Percentiles rank a stretch among this genome's conserved stretches.
phyloP scores from a whole-genome alignment of 2,329 filamentous ascomycete species.

The Fusarium guadeloupense region DNA sequence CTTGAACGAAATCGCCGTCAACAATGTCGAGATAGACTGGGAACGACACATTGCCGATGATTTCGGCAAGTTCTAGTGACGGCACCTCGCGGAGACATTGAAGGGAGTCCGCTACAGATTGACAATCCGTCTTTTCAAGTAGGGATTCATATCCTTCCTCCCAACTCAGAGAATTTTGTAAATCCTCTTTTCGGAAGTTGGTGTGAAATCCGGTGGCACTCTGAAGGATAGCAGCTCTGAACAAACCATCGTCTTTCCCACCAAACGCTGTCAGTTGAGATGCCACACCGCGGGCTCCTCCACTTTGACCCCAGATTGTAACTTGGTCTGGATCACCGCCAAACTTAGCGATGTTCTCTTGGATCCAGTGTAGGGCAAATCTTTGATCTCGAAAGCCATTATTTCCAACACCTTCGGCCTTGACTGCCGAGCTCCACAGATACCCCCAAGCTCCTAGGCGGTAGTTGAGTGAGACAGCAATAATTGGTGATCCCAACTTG shows the following conservation, averaged over 20 bases:
- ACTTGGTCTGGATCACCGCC: slow-evolving; percentile 24
- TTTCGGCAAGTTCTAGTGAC: slow-evolving; percentile 13
- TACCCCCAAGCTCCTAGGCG: slow-evolving; percentile 29
- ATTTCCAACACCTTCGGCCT: slow-evolving; percentile 10
- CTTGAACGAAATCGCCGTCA: slow-evolving; percentile 20
- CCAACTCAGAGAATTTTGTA: background rate
- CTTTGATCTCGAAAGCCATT: slow-evolving; percentile 31
- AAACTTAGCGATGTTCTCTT: slow-evolving; percentile 24
- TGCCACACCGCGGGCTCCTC: slow-evolving; percentile 20
- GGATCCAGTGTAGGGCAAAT: slow-evolving; percentile 24
- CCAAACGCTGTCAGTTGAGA: slow-evolving; percentile 28
- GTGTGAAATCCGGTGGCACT: slow-evolving; percentile 28
- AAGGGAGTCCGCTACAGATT: background rate
- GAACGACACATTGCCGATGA: slow-evolving; percentile 16
- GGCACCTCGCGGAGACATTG: slow-evolving; percentile 26
- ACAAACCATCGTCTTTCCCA: slow-evolving; percentile 10
- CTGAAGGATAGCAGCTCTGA: slow-evolving; percentile 30
- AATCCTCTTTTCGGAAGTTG: slow-evolving; percentile 6
- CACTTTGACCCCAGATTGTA: slow-evolving; percentile 30
- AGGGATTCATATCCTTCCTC: slow-evolving; percentile 18
- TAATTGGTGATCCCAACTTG: slow-evolving; percentile 17
- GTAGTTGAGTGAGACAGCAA: slow-evolving; percentile 32
- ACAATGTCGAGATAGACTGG: slow-evolving; percentile 25
- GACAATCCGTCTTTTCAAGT: background rate
- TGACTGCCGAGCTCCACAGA: slow-evolving; percentile 17